Evolutionary conservation across 176 grass and related monocot species (phyloP).

Genomic region (Raddia guianensis): DNA sequence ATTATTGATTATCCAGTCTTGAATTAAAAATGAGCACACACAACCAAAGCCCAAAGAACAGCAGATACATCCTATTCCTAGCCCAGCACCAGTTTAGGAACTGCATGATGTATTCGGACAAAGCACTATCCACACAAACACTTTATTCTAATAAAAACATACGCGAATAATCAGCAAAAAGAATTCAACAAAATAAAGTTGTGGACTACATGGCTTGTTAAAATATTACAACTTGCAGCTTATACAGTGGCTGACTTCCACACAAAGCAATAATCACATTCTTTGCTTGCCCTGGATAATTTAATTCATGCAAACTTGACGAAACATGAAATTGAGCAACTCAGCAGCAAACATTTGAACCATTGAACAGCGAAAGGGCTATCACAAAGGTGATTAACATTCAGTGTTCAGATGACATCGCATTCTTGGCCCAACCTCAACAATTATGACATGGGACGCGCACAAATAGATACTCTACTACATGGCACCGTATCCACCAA

Average conservation of each 20-base stretch:
- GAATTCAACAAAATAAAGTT: background rate
- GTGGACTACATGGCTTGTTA: background rate
- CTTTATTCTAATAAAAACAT: too few species aligned
- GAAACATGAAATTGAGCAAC: background rate
- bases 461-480: background rate
- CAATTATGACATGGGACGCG: too few species aligned
- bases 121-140: background rate
- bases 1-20: background rate
- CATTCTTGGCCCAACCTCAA: background rate
- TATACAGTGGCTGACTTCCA: background rate
- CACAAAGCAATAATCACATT: background rate
- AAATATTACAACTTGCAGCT: background rate
- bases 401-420: background rate
- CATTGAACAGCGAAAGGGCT: background rate
- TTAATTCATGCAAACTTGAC: background rate
- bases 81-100: background rate
- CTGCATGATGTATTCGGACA: background rate
- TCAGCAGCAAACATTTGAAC: background rate
- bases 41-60: background rate
- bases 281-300: conserved; percentile 23
- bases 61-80: background rate
- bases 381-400: background rate
- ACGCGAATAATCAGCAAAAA: background rate
- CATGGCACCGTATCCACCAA: background rate
- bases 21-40: background rate